These are phyloP conservation scores for Floccularia luteovirens DNA, from an alignment of 768 basidiomycete genomes.

Conservation along the genomic window DNA sequence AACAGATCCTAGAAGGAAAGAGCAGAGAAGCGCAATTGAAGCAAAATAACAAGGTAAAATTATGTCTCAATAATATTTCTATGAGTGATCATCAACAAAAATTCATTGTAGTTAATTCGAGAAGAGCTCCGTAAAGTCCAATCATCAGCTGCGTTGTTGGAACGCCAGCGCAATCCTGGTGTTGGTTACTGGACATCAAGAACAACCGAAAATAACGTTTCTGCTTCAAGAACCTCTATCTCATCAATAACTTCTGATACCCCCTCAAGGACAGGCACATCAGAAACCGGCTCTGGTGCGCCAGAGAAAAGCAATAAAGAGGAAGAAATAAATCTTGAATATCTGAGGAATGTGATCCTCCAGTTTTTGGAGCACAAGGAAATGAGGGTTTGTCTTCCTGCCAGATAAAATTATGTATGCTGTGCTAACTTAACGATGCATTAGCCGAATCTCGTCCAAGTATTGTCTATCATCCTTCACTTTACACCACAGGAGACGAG, in stretches of 20 bases:
- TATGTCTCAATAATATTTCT: too few relatives aligned
- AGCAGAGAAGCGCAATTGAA: constrained; percentile 63
- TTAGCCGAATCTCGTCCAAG: constrained; percentile 84
- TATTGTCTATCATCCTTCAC: constrained; percentile 84
- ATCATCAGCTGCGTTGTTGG: constrained; percentile 82
- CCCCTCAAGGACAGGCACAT: constrained; percentile 27
- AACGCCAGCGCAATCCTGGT: constrained; percentile 87
- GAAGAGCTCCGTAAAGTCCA: constrained; percentile 96
- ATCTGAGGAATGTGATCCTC: constrained; percentile 90
- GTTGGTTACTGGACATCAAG: constrained; percentile 84
- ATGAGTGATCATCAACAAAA: too few relatives aligned
- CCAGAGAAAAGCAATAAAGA: constrained; percentile 41
- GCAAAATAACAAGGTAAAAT: constrained; percentile 72
- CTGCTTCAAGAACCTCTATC: constrained; percentile 30
- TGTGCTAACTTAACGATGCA: constrained; percentile 1
- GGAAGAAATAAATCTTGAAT: constrained; percentile 93
- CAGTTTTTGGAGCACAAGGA: constrained; percentile 99
- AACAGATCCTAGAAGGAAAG: constrained; percentile 68
- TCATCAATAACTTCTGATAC: constrained; percentile 25
- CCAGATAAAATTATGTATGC: background rate
- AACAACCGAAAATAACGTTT: constrained; percentile 24
- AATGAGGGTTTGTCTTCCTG: constrained; percentile 76
- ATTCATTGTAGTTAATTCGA: constrained; percentile 65
- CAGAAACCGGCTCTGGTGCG: constrained; percentile 20
- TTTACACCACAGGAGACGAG: constrained; percentile 96